Evolutionary conservation across 352 stramenopile genomes (phyloP).

Genomic region (Phytophthora tubulina): DNA sequence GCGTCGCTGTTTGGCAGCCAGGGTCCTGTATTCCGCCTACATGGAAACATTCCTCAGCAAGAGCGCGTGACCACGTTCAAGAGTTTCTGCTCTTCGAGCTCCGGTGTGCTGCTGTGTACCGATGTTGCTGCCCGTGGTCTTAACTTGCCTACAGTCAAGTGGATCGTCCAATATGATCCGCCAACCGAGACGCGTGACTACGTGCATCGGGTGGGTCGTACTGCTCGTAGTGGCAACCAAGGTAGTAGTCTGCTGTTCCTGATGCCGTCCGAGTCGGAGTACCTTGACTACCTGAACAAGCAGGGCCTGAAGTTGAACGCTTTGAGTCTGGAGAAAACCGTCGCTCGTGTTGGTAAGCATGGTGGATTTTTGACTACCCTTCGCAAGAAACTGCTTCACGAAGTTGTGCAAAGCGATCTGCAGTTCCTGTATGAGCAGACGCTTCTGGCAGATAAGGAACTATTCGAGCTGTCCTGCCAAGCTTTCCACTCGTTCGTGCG

Average conservation of each 20-base stretch:
- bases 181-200: constrained; percentile 99
- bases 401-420: constrained; percentile 82
- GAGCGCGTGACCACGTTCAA: constrained; percentile 96
- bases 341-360: constrained; percentile 69
- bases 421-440: constrained; percentile 89
- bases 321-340: constrained; percentile 87
- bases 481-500: constrained; percentile 94
- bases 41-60: constrained; percentile 97
- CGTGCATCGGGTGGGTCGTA: constrained; percentile 99
- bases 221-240: constrained; percentile 97
- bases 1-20: constrained; percentile 72
- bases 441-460: constrained; percentile 80
- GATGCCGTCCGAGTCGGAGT: constrained; percentile 96
- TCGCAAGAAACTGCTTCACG: constrained; percentile 84
- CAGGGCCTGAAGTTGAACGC: constrained; percentile 85
- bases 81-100: constrained; percentile 92
- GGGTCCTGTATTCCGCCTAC: constrained; percentile 85
- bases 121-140: constrained; percentile 98
- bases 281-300: constrained; percentile 93
- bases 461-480: constrained; percentile 89
- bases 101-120: constrained; percentile 97
- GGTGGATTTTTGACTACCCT: constrained; percentile 68
- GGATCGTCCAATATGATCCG: constrained; percentile 99
- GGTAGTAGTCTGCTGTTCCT: constrained; percentile 98
- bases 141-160: constrained; percentile 97